Evolutionary conservation across 805 yeast genomes (phyloP).

Genomic region (Saccharomyces eubayanus): DNA sequence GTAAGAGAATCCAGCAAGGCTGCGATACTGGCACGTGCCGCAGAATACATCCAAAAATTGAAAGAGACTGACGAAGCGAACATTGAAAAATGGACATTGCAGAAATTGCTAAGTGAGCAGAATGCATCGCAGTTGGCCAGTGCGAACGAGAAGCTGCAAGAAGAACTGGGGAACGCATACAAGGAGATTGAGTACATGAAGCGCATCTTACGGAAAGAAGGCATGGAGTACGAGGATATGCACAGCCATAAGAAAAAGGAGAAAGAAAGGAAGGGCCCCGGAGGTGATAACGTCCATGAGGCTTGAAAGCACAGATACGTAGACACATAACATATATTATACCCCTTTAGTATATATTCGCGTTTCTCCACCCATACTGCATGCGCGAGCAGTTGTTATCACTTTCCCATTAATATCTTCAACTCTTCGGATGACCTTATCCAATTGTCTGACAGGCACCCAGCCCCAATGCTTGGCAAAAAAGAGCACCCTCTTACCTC

Average conservation of each 20-base stretch:
- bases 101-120: constrained; percentile 85
- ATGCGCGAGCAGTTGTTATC: neutral
- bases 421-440: neutral
- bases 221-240: constrained; percentile 4
- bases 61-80: constrained; percentile 84
- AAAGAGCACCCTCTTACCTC: neutral
- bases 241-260: neutral
- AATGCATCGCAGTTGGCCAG: constrained; percentile 77
- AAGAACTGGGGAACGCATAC: constrained; percentile 84
- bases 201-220: constrained; percentile 29
- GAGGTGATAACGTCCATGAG: neutral
- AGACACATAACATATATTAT: neutral
- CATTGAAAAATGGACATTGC: constrained; percentile 91
- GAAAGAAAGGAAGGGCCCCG: neutral
- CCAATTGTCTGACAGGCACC: neutral
- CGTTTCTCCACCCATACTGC: neutral
- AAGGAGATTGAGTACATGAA: constrained; percentile 85
- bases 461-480: neutral
- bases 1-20: constrained; percentile 78
- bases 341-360: neutral
- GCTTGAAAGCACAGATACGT: neutral
- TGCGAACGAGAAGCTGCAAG: constrained; percentile 79
- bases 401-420: neutral
- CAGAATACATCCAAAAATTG: constrained; percentile 80
- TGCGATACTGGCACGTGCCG: constrained; percentile 78